Percentiles rank a stretch among this genome's conserved stretches.
These are phyloP conservation scores for Orbilia javanica DNA, from an alignment of 2,329 filamentous ascomycete species.

Conservation along the genomic window DNA sequence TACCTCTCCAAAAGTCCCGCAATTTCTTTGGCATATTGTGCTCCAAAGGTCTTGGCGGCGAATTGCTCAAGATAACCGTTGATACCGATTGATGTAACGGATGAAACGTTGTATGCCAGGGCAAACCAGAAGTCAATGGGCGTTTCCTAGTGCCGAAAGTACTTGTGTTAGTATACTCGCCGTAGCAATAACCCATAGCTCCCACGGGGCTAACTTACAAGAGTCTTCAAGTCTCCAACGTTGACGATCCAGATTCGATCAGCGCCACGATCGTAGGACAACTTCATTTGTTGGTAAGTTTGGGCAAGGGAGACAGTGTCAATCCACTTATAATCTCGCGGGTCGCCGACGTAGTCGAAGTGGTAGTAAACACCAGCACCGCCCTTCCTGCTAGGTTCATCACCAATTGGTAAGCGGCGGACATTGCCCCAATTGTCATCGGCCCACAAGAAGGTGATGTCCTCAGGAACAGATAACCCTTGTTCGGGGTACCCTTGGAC, in stretches of 20 bases:
- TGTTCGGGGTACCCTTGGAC: conserved; percentile 76
- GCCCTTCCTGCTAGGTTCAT: conserved; percentile 73
- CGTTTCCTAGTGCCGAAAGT: conserved; percentile 67
- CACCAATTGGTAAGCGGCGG: conserved; percentile 72
- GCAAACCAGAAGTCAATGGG: conserved; percentile 77
- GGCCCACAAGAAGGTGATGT: conserved; percentile 76
- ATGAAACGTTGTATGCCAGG: conserved; percentile 73
- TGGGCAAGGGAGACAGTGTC: conserved; percentile 76
- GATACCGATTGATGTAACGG: conserved; percentile 67
- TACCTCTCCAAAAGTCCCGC: conserved; percentile 71
- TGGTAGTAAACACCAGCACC: conserved; percentile 77
- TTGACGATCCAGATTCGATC: conserved; percentile 77
- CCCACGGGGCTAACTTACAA: conserved; percentile 63
- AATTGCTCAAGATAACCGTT: conserved; percentile 72
- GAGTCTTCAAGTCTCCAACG: conserved; percentile 75
- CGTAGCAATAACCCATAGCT: background rate
- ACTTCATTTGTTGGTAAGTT: conserved; percentile 75
- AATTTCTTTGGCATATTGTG: conserved; percentile 68
- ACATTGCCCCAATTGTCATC: conserved; percentile 79
- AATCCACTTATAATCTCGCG: conserved; percentile 74
- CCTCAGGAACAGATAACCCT: conserved; percentile 74
- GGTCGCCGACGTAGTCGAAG: conserved; percentile 73
- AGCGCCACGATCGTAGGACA: conserved; percentile 72
- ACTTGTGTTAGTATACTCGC: background rate
- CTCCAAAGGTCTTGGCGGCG: conserved; percentile 72